Percentiles rank a stretch among this genome's conserved stretches.
These are phyloP conservation scores for Brassica incana DNA, from an alignment of 345 rosid species.

Conservation along the genomic window DNA sequence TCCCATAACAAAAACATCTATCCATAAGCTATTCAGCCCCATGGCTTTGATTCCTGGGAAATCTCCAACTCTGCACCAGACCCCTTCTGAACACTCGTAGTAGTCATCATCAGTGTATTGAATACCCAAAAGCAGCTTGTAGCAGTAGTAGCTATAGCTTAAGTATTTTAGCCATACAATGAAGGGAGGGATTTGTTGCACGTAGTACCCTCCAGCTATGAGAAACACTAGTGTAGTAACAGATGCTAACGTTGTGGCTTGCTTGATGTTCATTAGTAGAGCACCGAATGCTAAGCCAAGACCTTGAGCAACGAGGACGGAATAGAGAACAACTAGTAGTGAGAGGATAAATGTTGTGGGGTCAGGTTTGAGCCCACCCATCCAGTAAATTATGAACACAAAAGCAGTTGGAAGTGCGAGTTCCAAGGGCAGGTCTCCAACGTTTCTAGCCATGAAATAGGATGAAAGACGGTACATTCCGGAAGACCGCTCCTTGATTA, in stretches of 20 bases:
- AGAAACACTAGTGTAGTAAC: constrained; percentile 93
- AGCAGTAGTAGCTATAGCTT: constrained; percentile 96
- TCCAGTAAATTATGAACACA: constrained; percentile 95
- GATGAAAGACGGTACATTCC: constrained; percentile 99
- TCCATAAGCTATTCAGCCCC: constrained; percentile 75
- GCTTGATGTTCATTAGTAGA: constrained; percentile 92
- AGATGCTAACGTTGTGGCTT: constrained; percentile 94
- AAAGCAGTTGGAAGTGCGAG: constrained; percentile 96
- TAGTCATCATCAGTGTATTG: constrained; percentile 72
- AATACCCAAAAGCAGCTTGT: constrained; percentile 93
- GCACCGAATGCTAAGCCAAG: constrained; percentile 96
- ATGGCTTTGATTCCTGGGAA: constrained; percentile 81
- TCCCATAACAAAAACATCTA: constrained; percentile 83
- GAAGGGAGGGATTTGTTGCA: constrained; percentile 91
- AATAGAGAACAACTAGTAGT: constrained; percentile 80
- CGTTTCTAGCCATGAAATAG: constrained; percentile 86
- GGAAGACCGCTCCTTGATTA: constrained; percentile 79
- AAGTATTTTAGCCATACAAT: constrained; percentile 95
- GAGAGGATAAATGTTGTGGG: constrained; percentile 79
- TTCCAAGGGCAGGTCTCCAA: constrained; percentile 89
- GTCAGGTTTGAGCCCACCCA: constrained; percentile 95
- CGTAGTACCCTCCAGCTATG: constrained; percentile 93
- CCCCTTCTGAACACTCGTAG: constrained; percentile 79
- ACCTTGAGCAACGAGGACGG: constrained; percentile 90
- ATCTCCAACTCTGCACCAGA: constrained; percentile 75